A percentile compares a stretch with the other conserved stretches of the same genome.
Conservation (phyloP, 2,329 filamentous ascomycete genomes). For the Claviceps sorghi region DNA sequence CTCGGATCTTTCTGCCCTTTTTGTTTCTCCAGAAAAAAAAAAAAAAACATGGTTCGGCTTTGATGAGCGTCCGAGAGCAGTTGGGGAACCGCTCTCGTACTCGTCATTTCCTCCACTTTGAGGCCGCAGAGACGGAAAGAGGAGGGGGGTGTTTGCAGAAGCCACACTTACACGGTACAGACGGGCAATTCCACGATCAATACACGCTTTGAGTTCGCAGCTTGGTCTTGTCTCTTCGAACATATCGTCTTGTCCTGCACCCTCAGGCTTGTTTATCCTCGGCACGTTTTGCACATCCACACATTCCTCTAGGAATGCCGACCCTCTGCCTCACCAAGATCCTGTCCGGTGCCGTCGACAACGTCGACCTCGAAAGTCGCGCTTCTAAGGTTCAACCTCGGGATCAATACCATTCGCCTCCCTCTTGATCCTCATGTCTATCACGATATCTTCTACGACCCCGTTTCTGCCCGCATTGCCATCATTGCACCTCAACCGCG, state of each 20-base stretch:
- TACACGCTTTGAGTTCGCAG: not conserved
- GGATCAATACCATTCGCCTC: not conserved
- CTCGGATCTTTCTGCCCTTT: conserved; percentile 5
- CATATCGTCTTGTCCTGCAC: not conserved
- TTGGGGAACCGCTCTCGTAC: conserved; percentile 2
- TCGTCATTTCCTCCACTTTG: not conserved
- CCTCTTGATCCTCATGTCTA: conserved; percentile 14
- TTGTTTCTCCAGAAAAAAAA: conserved; percentile 11
- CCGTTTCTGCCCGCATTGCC: conserved; percentile 11
- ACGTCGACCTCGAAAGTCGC: conserved; percentile 6
- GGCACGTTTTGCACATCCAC: not conserved
- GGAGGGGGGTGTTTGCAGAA: conserved; percentile 4
- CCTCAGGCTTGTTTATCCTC: not conserved
- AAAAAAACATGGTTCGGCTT: conserved; percentile 14
- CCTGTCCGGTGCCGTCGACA: conserved; percentile 1
- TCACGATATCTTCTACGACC: conserved; percentile 11
- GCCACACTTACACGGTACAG: conserved; percentile 3
- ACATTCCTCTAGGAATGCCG: not conserved
- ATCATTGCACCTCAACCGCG: conserved; percentile 9
- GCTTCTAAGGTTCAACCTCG: not conserved
- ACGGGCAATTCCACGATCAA: not conserved
- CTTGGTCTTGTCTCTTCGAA: not conserved
- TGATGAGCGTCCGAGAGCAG: conserved; percentile 4
- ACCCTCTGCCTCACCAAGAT: not conserved
- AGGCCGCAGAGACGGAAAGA: not conserved